Evolutionary conservation across 116 monocot genomes (phyloP).

Genomic region (Zostera marina): DNA sequence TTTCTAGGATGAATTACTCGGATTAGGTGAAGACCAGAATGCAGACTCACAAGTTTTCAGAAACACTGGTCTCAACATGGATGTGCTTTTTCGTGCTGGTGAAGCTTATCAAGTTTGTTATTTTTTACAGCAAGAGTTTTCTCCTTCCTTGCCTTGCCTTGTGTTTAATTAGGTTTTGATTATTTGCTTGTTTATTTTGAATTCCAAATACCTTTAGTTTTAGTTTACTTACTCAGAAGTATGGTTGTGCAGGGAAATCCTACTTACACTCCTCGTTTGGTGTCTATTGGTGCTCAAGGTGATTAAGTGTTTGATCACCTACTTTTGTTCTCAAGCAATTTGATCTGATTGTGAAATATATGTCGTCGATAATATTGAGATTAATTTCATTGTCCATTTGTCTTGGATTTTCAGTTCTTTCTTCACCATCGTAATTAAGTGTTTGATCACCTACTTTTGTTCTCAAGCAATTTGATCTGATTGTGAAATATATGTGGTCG

Average conservation of each 20-base stretch:
- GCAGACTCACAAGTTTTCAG: slow-evolving; percentile 63
- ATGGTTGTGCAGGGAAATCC: slow-evolving; percentile 38
- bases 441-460: not conserved
- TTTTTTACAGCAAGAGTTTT: no score
- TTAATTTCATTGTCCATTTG: no score
- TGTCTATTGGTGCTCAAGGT: slow-evolving; percentile 80
- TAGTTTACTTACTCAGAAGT: not conserved
- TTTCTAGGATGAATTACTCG: slow-evolving; percentile 83
- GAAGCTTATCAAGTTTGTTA: slow-evolving; percentile 56
- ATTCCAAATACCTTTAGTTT: not conserved
- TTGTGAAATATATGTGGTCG: not conserved
- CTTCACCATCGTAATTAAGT: slow-evolving; percentile 18
- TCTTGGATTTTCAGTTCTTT: no score
- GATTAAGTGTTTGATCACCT: slow-evolving; percentile 4
- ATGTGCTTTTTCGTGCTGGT: slow-evolving; percentile 67
- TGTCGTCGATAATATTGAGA: no score
- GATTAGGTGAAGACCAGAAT: slow-evolving; percentile 49
- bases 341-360: not conserved
- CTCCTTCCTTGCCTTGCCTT: no score
- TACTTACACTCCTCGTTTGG: slow-evolving; percentile 69
- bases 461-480: not conserved
- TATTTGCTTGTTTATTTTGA: not conserved
- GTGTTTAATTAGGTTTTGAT: no score
- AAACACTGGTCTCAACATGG: slow-evolving; percentile 57
- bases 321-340: not conserved